Evolutionary conservation across 2,329 filamentous ascomycete genomes (phyloP).

Genomic region (Nannizziopsis arthrosporioides): DNA sequence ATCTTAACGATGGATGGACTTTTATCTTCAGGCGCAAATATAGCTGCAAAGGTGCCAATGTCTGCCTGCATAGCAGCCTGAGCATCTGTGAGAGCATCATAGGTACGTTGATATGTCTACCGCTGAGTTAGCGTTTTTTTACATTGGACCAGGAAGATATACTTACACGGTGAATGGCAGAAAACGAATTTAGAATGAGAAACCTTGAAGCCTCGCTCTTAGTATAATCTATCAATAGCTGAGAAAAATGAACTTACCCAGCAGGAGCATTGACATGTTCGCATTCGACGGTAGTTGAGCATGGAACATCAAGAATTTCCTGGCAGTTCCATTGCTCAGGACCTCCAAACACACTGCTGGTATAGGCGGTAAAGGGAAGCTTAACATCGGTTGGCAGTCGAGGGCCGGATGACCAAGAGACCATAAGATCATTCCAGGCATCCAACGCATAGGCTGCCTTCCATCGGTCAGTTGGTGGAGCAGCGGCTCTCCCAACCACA

Average conservation of each 20-base stretch:
- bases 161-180: constrained; percentile 2
- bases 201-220: not conserved
- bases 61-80: not conserved
- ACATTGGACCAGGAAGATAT: not conserved
- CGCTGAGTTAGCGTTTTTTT: not conserved
- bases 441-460: not conserved
- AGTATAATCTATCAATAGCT: not conserved
- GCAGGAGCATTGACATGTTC: not conserved
- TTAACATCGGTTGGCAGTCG: not conserved
- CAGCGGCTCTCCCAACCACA: not conserved
- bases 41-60: not conserved
- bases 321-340: constrained; percentile 1
- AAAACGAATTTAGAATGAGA: constrained; percentile 1
- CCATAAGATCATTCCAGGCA: not conserved
- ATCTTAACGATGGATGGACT: not conserved
- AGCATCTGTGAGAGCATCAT: not conserved
- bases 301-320: not conserved
- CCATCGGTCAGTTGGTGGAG: not conserved
- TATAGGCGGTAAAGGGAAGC: not conserved
- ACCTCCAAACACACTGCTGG: not conserved
- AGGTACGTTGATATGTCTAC: not conserved
- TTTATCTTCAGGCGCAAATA: not conserved
- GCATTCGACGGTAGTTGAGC: not conserved
- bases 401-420: not conserved
- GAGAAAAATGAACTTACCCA: not conserved